Percentiles rank a stretch among this genome's conserved stretches.
Conservation (phyloP, 345 rosid genomes). For the Rubroshorea leprosula region DNA sequence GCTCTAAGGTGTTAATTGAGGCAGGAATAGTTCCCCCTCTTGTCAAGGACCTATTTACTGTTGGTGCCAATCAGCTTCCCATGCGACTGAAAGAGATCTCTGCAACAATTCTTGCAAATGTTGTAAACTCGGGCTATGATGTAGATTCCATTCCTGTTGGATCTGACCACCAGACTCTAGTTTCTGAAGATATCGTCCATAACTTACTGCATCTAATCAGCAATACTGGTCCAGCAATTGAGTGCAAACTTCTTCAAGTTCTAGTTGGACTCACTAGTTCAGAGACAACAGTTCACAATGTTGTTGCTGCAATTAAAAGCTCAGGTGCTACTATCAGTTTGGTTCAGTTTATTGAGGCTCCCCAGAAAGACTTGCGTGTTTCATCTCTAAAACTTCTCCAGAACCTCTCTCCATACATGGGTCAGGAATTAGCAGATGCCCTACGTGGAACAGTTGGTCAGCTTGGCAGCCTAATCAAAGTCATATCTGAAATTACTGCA, state of each 20-base stretch:
- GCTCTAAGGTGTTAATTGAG: constrained; percentile 71
- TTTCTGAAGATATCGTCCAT: constrained; percentile 74
- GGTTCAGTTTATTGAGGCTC: constrained; percentile 92
- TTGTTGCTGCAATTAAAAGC: constrained; percentile 80
- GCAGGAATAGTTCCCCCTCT: constrained; percentile 89
- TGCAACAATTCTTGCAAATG: constrained; percentile 86
- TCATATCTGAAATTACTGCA: constrained; percentile 61
- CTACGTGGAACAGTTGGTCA: constrained; percentile 80
- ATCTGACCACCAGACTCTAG: constrained; percentile 66
- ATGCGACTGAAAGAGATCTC: constrained; percentile 86
- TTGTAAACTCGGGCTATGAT: constrained; percentile 73
- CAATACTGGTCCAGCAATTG: constrained; percentile 95
- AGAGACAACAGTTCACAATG: constrained; percentile 52
- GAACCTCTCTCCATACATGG: constrained; percentile 76
- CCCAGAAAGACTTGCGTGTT: constrained; percentile 69
- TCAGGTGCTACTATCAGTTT: constrained; percentile 89
- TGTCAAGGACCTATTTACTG: constrained; percentile 72
- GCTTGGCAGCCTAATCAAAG: constrained; percentile 60
- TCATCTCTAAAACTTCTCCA: constrained; percentile 83
- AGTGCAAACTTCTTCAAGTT: constrained; percentile 87
- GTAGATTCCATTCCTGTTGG: constrained; percentile 66
- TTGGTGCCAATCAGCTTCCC: constrained; percentile 71
- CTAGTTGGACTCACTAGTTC: constrained; percentile 90
- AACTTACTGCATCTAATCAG: constrained; percentile 80
- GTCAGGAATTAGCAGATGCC: constrained; percentile 74